Percentiles rank a stretch among this genome's conserved stretches.
Evolutionary conservation across 106 monocot genomes (phyloP).

Genomic region (Apostasia shenzhenica): DNA sequence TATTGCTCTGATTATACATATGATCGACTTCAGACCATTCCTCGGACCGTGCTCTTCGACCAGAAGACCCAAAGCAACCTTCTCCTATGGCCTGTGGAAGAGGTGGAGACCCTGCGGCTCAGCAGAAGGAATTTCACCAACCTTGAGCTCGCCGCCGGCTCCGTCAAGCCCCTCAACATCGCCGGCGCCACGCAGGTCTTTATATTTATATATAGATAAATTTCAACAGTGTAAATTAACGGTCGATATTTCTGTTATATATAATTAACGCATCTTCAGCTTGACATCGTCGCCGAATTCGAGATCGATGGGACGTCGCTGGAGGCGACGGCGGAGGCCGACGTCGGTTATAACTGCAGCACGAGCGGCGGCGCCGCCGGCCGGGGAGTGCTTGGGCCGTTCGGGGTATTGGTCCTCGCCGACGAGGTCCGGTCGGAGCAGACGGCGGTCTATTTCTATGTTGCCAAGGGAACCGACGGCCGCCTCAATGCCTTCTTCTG

Average conservation of each 20-base stretch:
- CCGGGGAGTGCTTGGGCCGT: slow-evolving; percentile 60
- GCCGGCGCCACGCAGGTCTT: slow-evolving; percentile 41
- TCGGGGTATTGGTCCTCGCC: slow-evolving; percentile 74
- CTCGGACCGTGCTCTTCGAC: slow-evolving; percentile 50
- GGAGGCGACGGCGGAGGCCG: slow-evolving; percentile 30
- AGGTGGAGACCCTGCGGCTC: slow-evolving; percentile 42
- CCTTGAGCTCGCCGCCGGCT: slow-evolving; percentile 24
- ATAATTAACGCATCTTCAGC: slow-evolving; percentile 14
- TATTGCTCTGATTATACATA: too few species aligned
- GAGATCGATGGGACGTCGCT: slow-evolving; percentile 31
- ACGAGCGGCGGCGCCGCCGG: slow-evolving; percentile 68
- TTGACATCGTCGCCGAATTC: slow-evolving; percentile 80
- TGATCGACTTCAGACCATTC: slow-evolving; percentile 25
- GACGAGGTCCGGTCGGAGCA: slow-evolving; percentile 54
- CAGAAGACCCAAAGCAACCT: slow-evolving; percentile 47
- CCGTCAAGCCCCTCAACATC: slow-evolving; percentile 35
- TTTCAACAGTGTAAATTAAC: too few species aligned
- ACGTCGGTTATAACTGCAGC: slow-evolving; percentile 76
- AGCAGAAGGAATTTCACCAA: slow-evolving; percentile 14
- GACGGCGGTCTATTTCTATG: slow-evolving; percentile 81
- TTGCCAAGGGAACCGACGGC: slow-evolving; percentile 37
- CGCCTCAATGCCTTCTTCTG: slow-evolving; percentile 62
- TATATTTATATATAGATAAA: too few species aligned
- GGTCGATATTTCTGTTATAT: too few species aligned
- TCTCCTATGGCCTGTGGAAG: slow-evolving; percentile 68